Evolutionary conservation across 2,329 filamentous ascomycete genomes (phyloP).

Genomic region (Cladosporium sphaerospermum): DNA sequence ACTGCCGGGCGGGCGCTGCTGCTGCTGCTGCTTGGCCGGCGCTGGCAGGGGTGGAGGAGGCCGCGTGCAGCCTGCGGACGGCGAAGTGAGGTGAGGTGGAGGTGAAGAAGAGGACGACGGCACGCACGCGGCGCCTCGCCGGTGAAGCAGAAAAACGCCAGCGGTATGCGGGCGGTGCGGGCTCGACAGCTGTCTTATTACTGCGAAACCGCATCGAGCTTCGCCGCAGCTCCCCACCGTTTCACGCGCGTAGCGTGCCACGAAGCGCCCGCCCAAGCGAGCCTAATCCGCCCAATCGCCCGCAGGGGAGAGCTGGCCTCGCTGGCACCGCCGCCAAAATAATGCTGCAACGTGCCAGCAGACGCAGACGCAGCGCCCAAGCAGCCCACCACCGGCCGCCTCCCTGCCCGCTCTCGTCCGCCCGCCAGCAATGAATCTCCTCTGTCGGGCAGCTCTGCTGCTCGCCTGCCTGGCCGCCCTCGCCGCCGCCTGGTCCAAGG

Average conservation of each 20-base stretch:
- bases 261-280: too few species aligned
- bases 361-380: background rate
- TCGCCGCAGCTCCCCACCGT: background rate
- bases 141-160: background rate
- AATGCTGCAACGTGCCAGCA: background rate
- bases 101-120: background rate
- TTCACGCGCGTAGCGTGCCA: background rate
- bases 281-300: too few species aligned
- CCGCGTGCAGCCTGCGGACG: too few species aligned
- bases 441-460: slow-evolving; percentile 58
- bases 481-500: slow-evolving; percentile 74
- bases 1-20: background rate
- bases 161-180: background rate
- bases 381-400: background rate
- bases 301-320: too few species aligned
- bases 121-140: too few species aligned
- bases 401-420: background rate
- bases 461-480: slow-evolving; percentile 61
- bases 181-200: slow-evolving; percentile 5
- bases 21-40: background rate
- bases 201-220: background rate
- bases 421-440: slow-evolving; percentile 58
- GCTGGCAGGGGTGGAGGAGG: too few species aligned
- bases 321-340: too few species aligned
- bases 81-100: background rate